These are phyloP conservation scores for Aureobasidium namibiae DNA, from an alignment of 2,329 filamentous ascomycete genomes.

Conservation along the genomic window DNA sequence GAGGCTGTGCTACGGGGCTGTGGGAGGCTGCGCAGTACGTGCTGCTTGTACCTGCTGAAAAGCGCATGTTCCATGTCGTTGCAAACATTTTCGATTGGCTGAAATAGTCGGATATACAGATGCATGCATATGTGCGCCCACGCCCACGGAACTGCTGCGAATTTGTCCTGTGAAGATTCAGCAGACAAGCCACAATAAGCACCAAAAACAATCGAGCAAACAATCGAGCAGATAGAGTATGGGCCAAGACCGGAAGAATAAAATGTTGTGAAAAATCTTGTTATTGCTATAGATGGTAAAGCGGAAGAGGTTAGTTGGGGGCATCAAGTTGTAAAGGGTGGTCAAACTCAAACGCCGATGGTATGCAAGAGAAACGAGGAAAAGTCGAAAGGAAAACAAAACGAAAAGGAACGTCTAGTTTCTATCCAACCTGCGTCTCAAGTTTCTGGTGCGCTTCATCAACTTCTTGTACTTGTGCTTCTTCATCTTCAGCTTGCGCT, in stretches of 20 bases:
- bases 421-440: slow-evolving; percentile 68
- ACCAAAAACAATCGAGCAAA: too few species aligned
- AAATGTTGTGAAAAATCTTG: not conserved
- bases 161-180: not conserved
- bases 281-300: not conserved
- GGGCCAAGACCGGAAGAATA: not conserved
- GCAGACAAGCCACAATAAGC: too few species aligned
- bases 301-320: not conserved
- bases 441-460: slow-evolving; percentile 81
- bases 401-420: not conserved
- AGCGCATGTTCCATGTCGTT: too few species aligned
- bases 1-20: too few species aligned
- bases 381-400: not conserved
- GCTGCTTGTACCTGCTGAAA: too few species aligned
- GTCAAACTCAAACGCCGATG: slow-evolving; percentile 3
- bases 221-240: too few species aligned
- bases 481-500: slow-evolving; percentile 98
- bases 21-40: too few species aligned
- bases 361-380: not conserved
- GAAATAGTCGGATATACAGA: too few species aligned
- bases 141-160: too few species aligned
- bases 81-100: too few species aligned
- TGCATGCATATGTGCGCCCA: too few species aligned
- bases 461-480: slow-evolving; percentile 99
- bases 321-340: slow-evolving; percentile 8